Evolutionary conservation across 2,329 filamentous ascomycete genomes (phyloP).

Genomic region (Xylaria arbuscula): DNA sequence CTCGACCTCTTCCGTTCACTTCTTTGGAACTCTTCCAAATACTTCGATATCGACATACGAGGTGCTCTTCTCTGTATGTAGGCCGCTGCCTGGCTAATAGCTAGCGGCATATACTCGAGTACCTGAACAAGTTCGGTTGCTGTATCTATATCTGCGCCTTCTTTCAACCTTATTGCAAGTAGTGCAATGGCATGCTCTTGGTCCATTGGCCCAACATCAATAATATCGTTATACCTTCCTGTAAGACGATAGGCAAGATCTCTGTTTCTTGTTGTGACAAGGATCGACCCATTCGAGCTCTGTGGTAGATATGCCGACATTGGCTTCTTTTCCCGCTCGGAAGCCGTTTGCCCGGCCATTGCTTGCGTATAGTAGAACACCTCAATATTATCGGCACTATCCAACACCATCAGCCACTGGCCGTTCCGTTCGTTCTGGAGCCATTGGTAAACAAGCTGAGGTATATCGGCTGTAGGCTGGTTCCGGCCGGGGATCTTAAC

Average conservation of each 20-base stretch:
- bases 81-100: conserved; percentile 51
- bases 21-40: conserved; percentile 53
- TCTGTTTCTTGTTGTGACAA: conserved; percentile 45
- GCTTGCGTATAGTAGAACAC: no score
- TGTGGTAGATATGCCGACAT: no score
- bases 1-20: conserved; percentile 46
- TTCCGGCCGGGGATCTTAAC: conserved; percentile 46
- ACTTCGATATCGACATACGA: conserved; percentile 50
- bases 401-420: conserved; percentile 53
- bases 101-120: conserved; percentile 51
- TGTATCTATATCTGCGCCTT: conserved; percentile 32
- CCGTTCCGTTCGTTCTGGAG: conserved; percentile 47
- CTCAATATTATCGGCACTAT: conserved; percentile 52
- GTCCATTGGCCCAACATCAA: conserved; percentile 29
- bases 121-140: conserved; percentile 42
- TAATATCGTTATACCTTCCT: conserved; percentile 30
- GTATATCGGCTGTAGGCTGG: conserved; percentile 41
- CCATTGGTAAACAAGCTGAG: conserved; percentile 48
- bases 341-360: no score
- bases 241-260: conserved; percentile 37
- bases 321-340: no score
- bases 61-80: conserved; percentile 45
- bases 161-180: conserved; percentile 7
- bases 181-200: conserved; percentile 18
- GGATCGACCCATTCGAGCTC: conserved; percentile 47